A percentile compares a stretch with the other conserved stretches of the same genome.
These are phyloP conservation scores for Ramularia collo-cygni DNA, from an alignment of 2,329 filamentous ascomycete species.

Conservation along the genomic window DNA sequence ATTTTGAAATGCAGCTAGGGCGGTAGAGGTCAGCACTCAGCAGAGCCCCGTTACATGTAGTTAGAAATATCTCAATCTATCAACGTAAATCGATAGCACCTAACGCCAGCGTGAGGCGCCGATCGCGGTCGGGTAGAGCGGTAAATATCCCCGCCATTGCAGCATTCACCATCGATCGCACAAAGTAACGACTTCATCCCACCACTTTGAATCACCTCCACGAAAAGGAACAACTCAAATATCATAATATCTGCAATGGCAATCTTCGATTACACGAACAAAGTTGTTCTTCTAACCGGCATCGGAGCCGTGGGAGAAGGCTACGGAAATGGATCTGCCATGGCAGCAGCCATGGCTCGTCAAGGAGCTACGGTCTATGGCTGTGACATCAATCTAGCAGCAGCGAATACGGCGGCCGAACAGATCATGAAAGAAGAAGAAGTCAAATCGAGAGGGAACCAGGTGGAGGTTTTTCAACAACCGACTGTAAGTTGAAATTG, in stretches of 20 bases:
- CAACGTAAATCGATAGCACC: too few species aligned
- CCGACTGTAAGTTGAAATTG: constrained; percentile 14
- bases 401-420: constrained; percentile 21
- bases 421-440: constrained; percentile 19
- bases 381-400: constrained; percentile 39
- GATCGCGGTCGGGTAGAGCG: too few species aligned
- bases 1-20: too few species aligned
- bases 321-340: constrained; percentile 42
- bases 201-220: too few species aligned
- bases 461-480: constrained; percentile 19
- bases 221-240: too few species aligned
- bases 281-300: constrained; percentile 43
- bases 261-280: constrained; percentile 37
- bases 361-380: constrained; percentile 47
- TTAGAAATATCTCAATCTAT: too few species aligned
- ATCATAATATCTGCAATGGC: constrained; percentile 6
- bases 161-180: too few species aligned
- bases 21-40: too few species aligned
- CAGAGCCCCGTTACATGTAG: too few species aligned
- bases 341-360: constrained; percentile 38
- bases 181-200: too few species aligned
- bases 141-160: too few species aligned
- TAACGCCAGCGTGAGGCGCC: too few species aligned
- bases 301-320: constrained; percentile 40
- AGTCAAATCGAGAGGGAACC: constrained; percentile 10